These are phyloP conservation scores for Berkeleyomyces basicola DNA, from an alignment of 2,329 filamentous ascomycete species.

Conservation along the genomic window DNA sequence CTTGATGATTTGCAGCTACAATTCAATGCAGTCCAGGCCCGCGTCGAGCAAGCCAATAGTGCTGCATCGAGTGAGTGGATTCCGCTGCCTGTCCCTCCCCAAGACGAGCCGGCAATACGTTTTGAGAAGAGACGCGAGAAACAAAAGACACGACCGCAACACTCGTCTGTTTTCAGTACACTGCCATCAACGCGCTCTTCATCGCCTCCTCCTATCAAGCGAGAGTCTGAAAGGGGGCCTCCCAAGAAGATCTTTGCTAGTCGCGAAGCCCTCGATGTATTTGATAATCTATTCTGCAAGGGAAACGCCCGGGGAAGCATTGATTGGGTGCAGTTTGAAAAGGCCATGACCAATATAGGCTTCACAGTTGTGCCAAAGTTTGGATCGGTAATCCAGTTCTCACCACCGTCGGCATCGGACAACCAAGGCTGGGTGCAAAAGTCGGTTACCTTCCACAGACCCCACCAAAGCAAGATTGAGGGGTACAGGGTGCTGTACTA, in stretches of 20 bases:
- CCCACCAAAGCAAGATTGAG: slow-evolving; percentile 23
- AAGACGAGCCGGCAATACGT: slow-evolving; percentile 16
- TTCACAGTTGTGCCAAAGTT: slow-evolving; percentile 26
- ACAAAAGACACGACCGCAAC: slow-evolving; percentile 27
- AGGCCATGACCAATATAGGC: slow-evolving; percentile 25
- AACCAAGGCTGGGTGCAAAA: slow-evolving; percentile 16
- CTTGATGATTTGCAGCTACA: slow-evolving; percentile 21
- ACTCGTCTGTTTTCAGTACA: slow-evolving; percentile 23
- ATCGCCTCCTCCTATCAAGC: background rate
- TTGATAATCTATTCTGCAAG: slow-evolving; percentile 22
- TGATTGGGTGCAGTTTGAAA: slow-evolving; percentile 24
- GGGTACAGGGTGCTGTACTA: slow-evolving; percentile 19
- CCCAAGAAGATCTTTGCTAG: slow-evolving; percentile 23
- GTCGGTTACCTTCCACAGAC: slow-evolving; percentile 23
- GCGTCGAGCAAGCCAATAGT: slow-evolving; percentile 15
- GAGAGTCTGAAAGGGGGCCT: background rate
- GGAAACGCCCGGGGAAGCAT: slow-evolving; percentile 20
- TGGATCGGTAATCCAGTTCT: slow-evolving; percentile 28
- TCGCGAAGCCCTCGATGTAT: slow-evolving; percentile 23
- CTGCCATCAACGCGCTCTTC: background rate
- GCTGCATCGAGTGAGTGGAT: slow-evolving; percentile 14
- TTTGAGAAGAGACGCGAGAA: slow-evolving; percentile 25
- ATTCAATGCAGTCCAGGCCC: slow-evolving; percentile 15
- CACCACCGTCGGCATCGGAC: slow-evolving; percentile 17
- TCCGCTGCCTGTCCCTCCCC: slow-evolving; percentile 13